A percentile compares a stretch with the other conserved stretches of the same genome.
Evolutionary conservation across 192 early-diverging fungal species (phyloP).

Genomic region (Entomortierella lignicola): DNA sequence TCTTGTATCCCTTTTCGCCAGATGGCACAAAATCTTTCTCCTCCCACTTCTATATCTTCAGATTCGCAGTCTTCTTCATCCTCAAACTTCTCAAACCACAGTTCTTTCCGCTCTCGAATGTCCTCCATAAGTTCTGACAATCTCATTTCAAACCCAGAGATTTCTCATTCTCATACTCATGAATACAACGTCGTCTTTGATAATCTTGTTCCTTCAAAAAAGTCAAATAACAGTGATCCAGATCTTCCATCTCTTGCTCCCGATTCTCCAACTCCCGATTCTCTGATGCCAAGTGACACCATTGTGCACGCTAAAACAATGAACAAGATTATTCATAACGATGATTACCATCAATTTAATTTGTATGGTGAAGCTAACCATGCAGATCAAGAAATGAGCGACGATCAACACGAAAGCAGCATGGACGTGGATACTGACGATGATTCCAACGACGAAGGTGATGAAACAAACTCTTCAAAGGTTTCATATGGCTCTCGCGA

Average conservation of each 20-base stretch:
- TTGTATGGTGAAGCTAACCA: not conserved
- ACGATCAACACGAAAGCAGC: slow-evolving; percentile 15
- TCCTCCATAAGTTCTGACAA: slow-evolving; percentile 21
- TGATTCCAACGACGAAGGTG: slow-evolving; percentile 18
- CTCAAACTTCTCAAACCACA: not conserved
- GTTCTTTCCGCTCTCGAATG: slow-evolving; percentile 15
- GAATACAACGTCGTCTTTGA: slow-evolving; percentile 16
- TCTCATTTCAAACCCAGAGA: slow-evolving; percentile 7
- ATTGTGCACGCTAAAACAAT: not conserved
- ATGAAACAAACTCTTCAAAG: slow-evolving; percentile 1
- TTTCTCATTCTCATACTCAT: slow-evolving; percentile 18
- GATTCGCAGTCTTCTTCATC: not conserved
- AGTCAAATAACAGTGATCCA: slow-evolving; percentile 44
- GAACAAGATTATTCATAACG: no score
- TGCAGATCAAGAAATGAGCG: slow-evolving; percentile 30
- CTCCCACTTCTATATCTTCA: slow-evolving; percentile 10
- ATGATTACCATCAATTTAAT: no score
- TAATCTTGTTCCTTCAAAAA: slow-evolving; percentile 16
- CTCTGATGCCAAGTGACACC: slow-evolving; percentile 26
- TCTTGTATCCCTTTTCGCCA: slow-evolving; percentile 23
- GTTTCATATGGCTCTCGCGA: slow-evolving; percentile 28
- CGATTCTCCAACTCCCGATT: slow-evolving; percentile 23
- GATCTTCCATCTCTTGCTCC: slow-evolving; percentile 27
- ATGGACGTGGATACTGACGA: slow-evolving; percentile 42
- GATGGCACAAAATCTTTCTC: slow-evolving; percentile 10